Evolutionary conservation across 2,329 filamentous ascomycete genomes (phyloP).

Genomic region (Colletotrichum lini): DNA sequence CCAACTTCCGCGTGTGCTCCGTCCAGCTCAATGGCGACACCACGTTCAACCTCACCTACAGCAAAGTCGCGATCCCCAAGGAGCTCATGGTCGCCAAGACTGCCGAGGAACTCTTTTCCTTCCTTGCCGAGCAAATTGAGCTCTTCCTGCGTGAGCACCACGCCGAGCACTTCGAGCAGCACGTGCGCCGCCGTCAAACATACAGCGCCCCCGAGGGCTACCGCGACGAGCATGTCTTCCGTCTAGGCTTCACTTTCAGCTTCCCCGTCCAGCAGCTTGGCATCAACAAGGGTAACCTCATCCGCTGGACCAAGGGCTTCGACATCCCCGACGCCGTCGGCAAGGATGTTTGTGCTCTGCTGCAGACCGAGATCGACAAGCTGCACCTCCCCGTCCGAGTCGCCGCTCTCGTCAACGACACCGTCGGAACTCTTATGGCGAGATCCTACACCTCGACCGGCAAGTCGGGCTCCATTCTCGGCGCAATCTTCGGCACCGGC

Average conservation of each 20-base stretch:
- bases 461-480: conserved; percentile 88
- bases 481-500: conserved; percentile 96
- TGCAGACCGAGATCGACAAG: conserved; percentile 91
- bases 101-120: conserved; percentile 88
- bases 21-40: conserved; percentile 94
- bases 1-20: conserved; percentile 98
- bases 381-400: conserved; percentile 91
- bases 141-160: conserved; percentile 90
- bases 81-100: conserved; percentile 92
- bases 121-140: conserved; percentile 94
- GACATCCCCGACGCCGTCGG: conserved; percentile 95
- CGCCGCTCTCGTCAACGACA: conserved; percentile 97
- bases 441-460: conserved; percentile 94
- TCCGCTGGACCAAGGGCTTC: conserved; percentile 99
- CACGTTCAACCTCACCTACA: conserved; percentile 93
- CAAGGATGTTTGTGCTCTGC: conserved; percentile 91
- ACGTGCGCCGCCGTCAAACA: conserved; percentile 75
- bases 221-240: conserved; percentile 84
- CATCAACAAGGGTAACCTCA: conserved; percentile 94
- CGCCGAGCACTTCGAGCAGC: conserved; percentile 84
- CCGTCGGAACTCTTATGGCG: conserved; percentile 97
- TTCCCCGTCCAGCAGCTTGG: conserved; percentile 95
- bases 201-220: conserved; percentile 71
- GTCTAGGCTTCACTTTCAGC: conserved; percentile 98
- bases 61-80: conserved; percentile 91